Conservation (phyloP, 257 asterid genomes). For the Solanum neorickii region DNA sequence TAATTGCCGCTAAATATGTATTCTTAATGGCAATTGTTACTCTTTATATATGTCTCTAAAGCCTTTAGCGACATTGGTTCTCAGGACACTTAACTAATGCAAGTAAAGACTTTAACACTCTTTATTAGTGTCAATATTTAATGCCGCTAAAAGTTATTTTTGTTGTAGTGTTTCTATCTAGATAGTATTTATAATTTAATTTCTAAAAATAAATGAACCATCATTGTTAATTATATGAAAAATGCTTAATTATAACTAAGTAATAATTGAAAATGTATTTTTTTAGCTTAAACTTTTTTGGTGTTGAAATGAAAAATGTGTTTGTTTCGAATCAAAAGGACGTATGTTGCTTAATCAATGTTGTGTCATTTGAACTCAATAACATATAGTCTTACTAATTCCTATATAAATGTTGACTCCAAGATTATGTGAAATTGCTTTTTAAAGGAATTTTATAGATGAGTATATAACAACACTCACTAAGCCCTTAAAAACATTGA, state of each 20-base stretch:
- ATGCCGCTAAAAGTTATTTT: no score
- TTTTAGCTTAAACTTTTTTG: background rate
- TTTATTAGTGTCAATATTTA: no score
- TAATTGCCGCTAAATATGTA: no score
- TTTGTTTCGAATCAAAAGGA: background rate
- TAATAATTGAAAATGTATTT: background rate
- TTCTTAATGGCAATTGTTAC: no score
- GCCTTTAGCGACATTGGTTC: no score
- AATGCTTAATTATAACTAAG: background rate
- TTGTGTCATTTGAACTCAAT: background rate
- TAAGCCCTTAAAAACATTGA: background rate
- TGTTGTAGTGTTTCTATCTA: no score
- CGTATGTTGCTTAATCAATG: background rate
- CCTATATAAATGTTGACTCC: background rate
- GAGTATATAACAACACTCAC: background rate
- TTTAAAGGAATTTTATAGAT: background rate
- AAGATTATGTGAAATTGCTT: background rate
- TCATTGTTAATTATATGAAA: background rate
- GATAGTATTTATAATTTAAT: background rate
- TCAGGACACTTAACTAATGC: no score
- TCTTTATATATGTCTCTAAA: no score
- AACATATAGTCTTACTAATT: background rate
- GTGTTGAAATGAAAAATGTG: background rate
- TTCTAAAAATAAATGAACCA: background rate
- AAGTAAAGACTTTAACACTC: no score